Conservation (phyloP, 768 basidiomycete species). For the Leccinum imitatum region DNA sequence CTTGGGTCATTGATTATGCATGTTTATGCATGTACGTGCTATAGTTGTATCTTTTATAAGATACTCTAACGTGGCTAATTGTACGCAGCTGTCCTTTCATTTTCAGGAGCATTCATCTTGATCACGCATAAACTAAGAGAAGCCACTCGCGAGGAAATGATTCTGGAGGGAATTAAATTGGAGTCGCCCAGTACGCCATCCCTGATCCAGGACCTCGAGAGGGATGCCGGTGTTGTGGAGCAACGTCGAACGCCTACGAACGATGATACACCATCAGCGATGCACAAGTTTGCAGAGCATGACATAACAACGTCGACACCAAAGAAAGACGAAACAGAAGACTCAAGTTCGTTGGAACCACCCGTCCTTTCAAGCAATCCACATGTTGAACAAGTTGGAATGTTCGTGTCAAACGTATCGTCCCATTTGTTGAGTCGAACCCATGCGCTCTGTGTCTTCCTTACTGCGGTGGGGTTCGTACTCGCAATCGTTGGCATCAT, state of each 20-base stretch:
- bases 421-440: slow-evolving; percentile 47
- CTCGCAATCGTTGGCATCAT: slow-evolving; percentile 52
- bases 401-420: slow-evolving; percentile 40
- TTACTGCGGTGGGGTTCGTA: slow-evolving; percentile 48
- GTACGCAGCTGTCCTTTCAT: slow-evolving; percentile 42
- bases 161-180: slow-evolving; percentile 34
- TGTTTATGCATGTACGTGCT: slow-evolving; percentile 45
- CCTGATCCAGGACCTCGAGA: slow-evolving; percentile 15
- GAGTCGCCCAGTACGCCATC: slow-evolving; percentile 20
- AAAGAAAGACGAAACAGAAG: not conserved
- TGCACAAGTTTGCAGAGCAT: not conserved
- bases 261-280: not conserved
- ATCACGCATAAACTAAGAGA: slow-evolving; percentile 53
- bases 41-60: not conserved
- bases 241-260: slow-evolving; percentile 1
- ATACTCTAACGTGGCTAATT: not conserved
- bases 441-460: slow-evolving; percentile 48
- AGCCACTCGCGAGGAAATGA: slow-evolving; percentile 47
- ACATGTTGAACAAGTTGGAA: slow-evolving; percentile 51
- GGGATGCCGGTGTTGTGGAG: slow-evolving; percentile 1
- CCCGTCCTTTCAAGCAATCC: slow-evolving; percentile 46
- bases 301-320: not conserved
- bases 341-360: slow-evolving; percentile 18
- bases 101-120: slow-evolving; percentile 56
- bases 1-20: slow-evolving; percentile 55